Conservation (phyloP, 2,329 filamentous ascomycete species). For the Pestalotiopsis sp. region DNA sequence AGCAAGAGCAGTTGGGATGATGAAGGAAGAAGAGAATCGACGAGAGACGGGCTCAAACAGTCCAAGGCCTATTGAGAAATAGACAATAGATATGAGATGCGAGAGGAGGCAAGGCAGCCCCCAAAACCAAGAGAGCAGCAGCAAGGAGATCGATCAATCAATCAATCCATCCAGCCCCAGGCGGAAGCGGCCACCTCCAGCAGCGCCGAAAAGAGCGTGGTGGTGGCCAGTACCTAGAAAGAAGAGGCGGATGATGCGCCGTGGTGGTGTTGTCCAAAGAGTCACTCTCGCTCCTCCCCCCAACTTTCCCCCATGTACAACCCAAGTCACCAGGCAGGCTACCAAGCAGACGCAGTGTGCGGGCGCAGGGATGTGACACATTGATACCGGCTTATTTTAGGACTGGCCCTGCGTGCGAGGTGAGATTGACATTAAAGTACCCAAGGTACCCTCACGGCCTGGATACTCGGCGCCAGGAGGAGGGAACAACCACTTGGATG, state of each 20-base stretch:
- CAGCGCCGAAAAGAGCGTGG: background rate
- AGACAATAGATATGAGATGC: slow-evolving; percentile 5
- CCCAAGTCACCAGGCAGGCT: slow-evolving; percentile 20
- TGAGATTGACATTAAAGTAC: slow-evolving; percentile 6
- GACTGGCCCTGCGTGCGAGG: slow-evolving; percentile 12
- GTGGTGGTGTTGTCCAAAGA: slow-evolving; percentile 16
- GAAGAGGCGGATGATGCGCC: slow-evolving; percentile 28
- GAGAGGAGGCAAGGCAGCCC: slow-evolving; percentile 11
- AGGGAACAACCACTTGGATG: background rate
- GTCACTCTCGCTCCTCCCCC: slow-evolving; percentile 2
- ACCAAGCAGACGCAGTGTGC: slow-evolving; percentile 32
- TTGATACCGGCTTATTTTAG: slow-evolving; percentile 14
- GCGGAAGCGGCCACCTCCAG: background rate
- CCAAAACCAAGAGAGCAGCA: slow-evolving; percentile 1
- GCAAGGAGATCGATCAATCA: background rate
- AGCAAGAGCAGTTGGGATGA: background rate
- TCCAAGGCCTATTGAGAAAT: slow-evolving; percentile 11
- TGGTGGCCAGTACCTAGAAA: slow-evolving; percentile 22
- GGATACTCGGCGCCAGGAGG: background rate
- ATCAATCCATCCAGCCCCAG: background rate
- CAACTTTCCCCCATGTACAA: background rate
- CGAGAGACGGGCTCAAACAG: slow-evolving; percentile 1
- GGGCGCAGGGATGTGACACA: slow-evolving; percentile 19
- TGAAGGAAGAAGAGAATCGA: slow-evolving; percentile 12
- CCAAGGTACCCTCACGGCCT: background rate